These are phyloP conservation scores for Kickxella alabastrina DNA, from an alignment of 192 early-diverging fungal genomes.

Conservation along the genomic window DNA sequence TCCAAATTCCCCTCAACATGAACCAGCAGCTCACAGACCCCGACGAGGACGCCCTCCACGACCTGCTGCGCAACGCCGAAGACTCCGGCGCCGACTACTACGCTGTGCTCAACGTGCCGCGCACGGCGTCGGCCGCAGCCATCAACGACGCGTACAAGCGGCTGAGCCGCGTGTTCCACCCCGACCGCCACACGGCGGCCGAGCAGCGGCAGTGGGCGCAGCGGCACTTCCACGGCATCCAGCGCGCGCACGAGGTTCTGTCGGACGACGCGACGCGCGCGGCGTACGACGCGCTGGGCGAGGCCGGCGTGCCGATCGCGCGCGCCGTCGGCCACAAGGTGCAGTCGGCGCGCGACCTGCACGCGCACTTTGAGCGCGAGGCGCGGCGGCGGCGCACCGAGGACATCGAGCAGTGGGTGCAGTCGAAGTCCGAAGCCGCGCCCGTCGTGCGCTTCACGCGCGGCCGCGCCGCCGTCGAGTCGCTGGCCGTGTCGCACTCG, in stretches of 20 bases:
- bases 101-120: slow-evolving; percentile 63
- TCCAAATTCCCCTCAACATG: no score
- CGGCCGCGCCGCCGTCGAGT: not conserved
- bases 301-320: slow-evolving; percentile 68
- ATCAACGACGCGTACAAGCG: slow-evolving; percentile 73
- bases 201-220: slow-evolving; percentile 63
- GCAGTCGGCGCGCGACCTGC: slow-evolving; percentile 68
- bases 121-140: slow-evolving; percentile 52
- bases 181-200: slow-evolving; percentile 68
- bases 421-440: slow-evolving; percentile 52
- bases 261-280: slow-evolving; percentile 70
- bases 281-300: slow-evolving; percentile 92
- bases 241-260: slow-evolving; percentile 81
- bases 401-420: slow-evolving; percentile 63
- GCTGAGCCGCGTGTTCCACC: slow-evolving; percentile 72
- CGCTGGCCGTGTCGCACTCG: slow-evolving; percentile 52
- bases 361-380: slow-evolving; percentile 62
- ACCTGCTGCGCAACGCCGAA: slow-evolving; percentile 21
- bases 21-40: no score
- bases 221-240: slow-evolving; percentile 70
- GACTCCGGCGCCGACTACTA: slow-evolving; percentile 55
- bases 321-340: slow-evolving; percentile 63
- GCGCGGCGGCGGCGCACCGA: slow-evolving; percentile 56
- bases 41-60: slow-evolving; percentile 33
- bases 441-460: slow-evolving; percentile 35